These are phyloP conservation scores for Trichoderma guizhouense DNA, from an alignment of 2,329 filamentous ascomycete species.

Conservation along the genomic window DNA sequence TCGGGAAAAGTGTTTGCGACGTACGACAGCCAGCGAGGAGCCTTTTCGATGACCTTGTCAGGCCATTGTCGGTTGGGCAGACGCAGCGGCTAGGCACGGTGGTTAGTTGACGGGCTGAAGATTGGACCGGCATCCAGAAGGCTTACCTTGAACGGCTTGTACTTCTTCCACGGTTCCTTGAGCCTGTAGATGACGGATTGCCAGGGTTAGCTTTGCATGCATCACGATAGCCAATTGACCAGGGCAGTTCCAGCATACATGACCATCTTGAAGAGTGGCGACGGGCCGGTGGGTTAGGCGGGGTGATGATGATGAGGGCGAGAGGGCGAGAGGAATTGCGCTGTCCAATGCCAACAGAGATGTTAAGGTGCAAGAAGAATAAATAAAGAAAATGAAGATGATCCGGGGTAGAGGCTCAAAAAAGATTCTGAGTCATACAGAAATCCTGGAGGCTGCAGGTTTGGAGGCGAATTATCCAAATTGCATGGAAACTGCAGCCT, in stretches of 20 bases:
- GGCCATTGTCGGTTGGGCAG: conserved; percentile 5
- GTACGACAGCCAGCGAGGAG: conserved; percentile 10
- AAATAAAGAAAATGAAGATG: not conserved
- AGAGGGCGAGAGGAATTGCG: not conserved
- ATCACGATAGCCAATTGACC: not conserved
- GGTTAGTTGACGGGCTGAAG: not conserved
- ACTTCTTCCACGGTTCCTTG: conserved; percentile 7
- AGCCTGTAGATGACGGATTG: not conserved
- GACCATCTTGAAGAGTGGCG: not conserved
- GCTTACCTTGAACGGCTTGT: conserved; percentile 7
- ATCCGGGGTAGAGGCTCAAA: not conserved
- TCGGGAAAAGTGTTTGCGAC: not conserved
- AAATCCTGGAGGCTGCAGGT: not conserved
- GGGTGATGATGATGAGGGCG: not conserved
- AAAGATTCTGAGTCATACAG: not conserved
- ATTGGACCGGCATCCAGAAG: not conserved
- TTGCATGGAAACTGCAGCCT: not conserved
- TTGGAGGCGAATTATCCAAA: not conserved
- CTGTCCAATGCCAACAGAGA: not conserved
- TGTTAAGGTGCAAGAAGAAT: not conserved
- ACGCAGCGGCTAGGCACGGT: not conserved
- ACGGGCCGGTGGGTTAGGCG: not conserved
- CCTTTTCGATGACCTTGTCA: conserved; percentile 2
- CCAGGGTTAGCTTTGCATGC: not conserved
- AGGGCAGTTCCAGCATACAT: not conserved